Percentiles rank a stretch among this genome's conserved stretches.
phyloP scores from a whole-genome alignment of 1,284 basidiomycete species.

The Ceratobasidium sp. region DNA sequence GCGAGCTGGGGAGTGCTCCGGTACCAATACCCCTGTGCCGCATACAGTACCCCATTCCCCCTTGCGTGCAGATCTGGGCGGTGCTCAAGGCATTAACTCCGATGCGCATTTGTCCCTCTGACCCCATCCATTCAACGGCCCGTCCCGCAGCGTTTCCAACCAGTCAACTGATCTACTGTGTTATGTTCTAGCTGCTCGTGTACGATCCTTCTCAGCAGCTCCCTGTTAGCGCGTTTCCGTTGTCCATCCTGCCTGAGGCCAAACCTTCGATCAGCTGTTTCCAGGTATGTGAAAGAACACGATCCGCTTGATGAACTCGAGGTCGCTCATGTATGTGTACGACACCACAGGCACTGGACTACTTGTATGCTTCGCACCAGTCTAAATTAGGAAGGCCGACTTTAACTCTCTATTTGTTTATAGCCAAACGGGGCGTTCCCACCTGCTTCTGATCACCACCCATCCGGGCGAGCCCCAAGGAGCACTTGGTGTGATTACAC shows the following conservation, averaged over 20 bases:
- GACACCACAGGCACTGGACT: conserved; percentile 67
- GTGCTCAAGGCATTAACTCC: not conserved
- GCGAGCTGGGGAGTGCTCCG: not conserved
- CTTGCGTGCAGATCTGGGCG: not conserved
- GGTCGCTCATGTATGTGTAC: not conserved
- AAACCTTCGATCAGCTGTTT: conserved; percentile 84
- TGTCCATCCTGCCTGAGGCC: conserved; percentile 92
- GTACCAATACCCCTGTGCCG: not conserved
- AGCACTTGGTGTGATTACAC: conserved; percentile 80
- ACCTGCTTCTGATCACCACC: conserved; percentile 85
- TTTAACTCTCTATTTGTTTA: conserved; percentile 49
- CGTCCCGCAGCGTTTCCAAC: conserved; percentile 26
- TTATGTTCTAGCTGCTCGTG: conserved; percentile 68
- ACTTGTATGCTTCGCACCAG: conserved; percentile 64
- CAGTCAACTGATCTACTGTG: conserved; percentile 18
- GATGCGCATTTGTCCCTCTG: not conserved
- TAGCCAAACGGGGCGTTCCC: conserved; percentile 95
- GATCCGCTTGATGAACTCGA: not conserved
- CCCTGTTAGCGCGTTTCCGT: conserved; percentile 74
- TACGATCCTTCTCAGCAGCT: conserved; percentile 86
- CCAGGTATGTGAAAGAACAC: conserved; percentile 48
- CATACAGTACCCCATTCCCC: too few relatives aligned
- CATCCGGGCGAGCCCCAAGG: conserved; percentile 83
- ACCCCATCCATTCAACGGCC: not conserved
- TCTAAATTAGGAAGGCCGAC: not conserved